These are phyloP conservation scores for Populus hybrid DNA, from an alignment of 441 rosid species.

Conservation along the genomic window DNA sequence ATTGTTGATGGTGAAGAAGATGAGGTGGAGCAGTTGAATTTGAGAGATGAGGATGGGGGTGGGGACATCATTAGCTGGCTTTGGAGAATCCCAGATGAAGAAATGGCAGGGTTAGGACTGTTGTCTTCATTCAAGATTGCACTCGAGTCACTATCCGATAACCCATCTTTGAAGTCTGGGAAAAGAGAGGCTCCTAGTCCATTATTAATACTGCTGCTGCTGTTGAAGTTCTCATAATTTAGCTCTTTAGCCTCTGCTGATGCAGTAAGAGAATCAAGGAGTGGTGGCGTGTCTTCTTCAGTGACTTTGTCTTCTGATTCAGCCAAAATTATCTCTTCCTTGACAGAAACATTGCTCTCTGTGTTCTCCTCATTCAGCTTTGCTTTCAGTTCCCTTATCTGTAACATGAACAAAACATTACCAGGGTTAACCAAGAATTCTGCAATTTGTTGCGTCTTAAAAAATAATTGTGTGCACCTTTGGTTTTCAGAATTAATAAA, in stretches of 20 bases:
- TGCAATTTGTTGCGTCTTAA: neutral
- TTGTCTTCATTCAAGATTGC: constrained; percentile 75
- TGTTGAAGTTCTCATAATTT: constrained; percentile 40
- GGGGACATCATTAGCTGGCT: constrained; percentile 35
- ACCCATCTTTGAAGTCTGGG: constrained; percentile 65
- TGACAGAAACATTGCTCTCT: constrained; percentile 53
- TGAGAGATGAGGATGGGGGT: constrained; percentile 17
- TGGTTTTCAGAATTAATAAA: too few relatives aligned
- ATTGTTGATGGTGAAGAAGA: constrained; percentile 25
- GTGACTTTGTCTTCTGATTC: constrained; percentile 34
- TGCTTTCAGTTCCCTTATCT: constrained; percentile 69
- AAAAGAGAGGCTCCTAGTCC: too few relatives aligned
- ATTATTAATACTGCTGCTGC: constrained; percentile 7
- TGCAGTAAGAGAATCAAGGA: constrained; percentile 20
- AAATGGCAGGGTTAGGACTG: constrained; percentile 45
- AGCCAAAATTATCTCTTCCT: constrained; percentile 39
- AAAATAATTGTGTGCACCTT: too few relatives aligned
- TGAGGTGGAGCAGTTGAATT: constrained; percentile 15
- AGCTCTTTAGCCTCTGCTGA: constrained; percentile 28
- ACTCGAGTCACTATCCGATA: constrained; percentile 81
- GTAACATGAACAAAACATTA: constrained; percentile 8
- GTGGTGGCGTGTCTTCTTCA: constrained; percentile 23
- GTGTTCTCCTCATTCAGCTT: constrained; percentile 56
- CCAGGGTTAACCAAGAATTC: neutral
- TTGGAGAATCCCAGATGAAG: constrained; percentile 41